Base-by-base conservation (phyloP, 78 protist genomes). In the Planoprotostelium fungivorum region DNA sequence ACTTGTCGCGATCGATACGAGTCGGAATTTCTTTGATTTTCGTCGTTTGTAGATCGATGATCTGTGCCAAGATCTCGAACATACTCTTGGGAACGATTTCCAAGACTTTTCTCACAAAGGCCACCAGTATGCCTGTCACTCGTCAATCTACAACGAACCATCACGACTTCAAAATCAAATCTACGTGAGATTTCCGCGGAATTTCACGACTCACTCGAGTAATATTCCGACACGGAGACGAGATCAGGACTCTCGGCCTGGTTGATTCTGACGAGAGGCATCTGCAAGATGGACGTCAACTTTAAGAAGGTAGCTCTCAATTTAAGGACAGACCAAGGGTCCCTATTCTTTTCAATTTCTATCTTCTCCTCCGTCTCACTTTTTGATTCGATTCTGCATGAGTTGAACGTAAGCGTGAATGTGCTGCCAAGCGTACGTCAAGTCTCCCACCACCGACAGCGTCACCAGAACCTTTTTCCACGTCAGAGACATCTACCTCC, bases 251-350 rank as follows among this genome's bases (percentile, higher is more conserved):
- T 37, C n/a, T 89, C 38, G 31, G 99, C 96, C 86, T 98, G 99
- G 1, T 88, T 51, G 93, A 98, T 99, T 83, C 99, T 90, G 34
- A 96, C 93, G 85, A 95, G 91, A 35, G 99, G 99, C 25, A 94
- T 89, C 38, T 98, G 99, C 25, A 99, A 88, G 36, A 98, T 91
- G 10, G 98, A 92, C 28, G 97, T 97, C 34, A 98, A 94, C 90
- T 99, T 99, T 36, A 98, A 90, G 86, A 99, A 98, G 25, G 98
- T 93, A 0, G 99, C 95, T 29, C 99, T 96, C 51, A 99, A 91
- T 87, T 97, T 97, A 84, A 98, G 38, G 34, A 95, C 95, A 37
- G 94, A 73, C 63, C 88, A 83, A 86, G 98, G 98, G 37, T 95
- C 95, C 0, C 73, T 51, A 16, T 16, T 5, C 31, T 5, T 25